Evolutionary conservation across 768 basidiomycete species (phyloP).

Genomic region (Mycena haematopus): DNA sequence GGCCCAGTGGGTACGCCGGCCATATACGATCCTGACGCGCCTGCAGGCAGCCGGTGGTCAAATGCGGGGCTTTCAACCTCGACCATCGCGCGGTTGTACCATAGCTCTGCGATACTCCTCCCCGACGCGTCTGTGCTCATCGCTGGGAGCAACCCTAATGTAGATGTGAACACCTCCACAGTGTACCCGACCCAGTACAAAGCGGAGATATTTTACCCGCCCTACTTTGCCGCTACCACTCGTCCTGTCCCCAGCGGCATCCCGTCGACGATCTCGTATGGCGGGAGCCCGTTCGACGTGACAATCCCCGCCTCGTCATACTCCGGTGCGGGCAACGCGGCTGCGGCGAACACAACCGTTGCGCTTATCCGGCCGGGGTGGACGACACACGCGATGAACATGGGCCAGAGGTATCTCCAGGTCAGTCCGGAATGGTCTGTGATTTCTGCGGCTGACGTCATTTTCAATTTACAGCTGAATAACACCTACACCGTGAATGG

Average conservation of each 20-base stretch:
- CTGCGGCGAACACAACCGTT: slow-evolving; percentile 77
- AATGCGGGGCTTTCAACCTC: slow-evolving; percentile 66
- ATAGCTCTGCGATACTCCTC: slow-evolving; percentile 89
- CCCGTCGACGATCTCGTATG: slow-evolving; percentile 82
- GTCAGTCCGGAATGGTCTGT: too few relatives aligned
- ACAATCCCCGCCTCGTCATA: slow-evolving; percentile 71
- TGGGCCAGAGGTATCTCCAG: slow-evolving; percentile 87
- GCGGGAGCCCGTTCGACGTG: slow-evolving; percentile 82
- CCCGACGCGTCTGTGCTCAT: slow-evolving; percentile 87
- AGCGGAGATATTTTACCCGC: slow-evolving; percentile 90
- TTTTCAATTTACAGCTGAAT: slow-evolving; percentile 58
- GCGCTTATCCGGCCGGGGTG: slow-evolving; percentile 85
- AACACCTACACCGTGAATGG: slow-evolving; percentile 81
- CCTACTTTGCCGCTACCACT: slow-evolving; percentile 74
- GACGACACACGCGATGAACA: slow-evolving; percentile 87
- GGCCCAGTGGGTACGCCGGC: slow-evolving; percentile 83
- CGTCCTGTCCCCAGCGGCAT: slow-evolving; percentile 76
- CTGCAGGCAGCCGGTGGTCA: slow-evolving; percentile 78
- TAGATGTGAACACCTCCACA: slow-evolving; percentile 73
- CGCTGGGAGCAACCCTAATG: slow-evolving; percentile 81
- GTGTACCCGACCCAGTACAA: slow-evolving; percentile 79
- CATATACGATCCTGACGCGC: slow-evolving; percentile 79
- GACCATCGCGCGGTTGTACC: slow-evolving; percentile 83
- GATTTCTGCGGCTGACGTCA: neutral
- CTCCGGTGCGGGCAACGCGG: slow-evolving; percentile 68